Base-by-base conservation (phyloP, 306 rosid genomes). In the Calophaca sinica region DNA sequence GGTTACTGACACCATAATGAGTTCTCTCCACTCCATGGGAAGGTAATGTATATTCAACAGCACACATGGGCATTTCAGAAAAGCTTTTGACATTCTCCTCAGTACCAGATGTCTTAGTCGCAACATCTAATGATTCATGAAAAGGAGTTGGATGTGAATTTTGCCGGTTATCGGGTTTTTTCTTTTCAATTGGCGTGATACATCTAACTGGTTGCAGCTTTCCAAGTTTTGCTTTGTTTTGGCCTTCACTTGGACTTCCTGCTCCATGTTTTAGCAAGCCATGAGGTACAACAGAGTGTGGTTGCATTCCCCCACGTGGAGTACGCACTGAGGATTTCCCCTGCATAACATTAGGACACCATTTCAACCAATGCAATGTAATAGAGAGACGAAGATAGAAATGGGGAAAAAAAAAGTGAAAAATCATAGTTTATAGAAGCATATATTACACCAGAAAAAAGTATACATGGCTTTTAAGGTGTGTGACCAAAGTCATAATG, bases 241-340 rank as follows among this genome's bases (percentile, higher is more conserved):
- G 82, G 61, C 83, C 87, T 54, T 83, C 88, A 38, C 72, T 82
- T 78, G 82, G 75, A 62, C 82, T 74, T 62, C 70, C 76, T 62
- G 75, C 84, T 68, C 83, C 85, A 69, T 45, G 75, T 60, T 84
- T 93, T 74, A 89, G 90, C 79, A 82, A 67, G 84, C 88, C 84
- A 79, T 80, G 74, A 15, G 87, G 80, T 79, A 79, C 59, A 44
- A 39, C 65, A 62, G 86, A 58, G 73, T 70, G 83, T 75, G 96
- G 54, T 46, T 81, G 92, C 38, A 55, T 45, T 68, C 74, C 86
- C 53, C 91, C 90, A 3, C 84, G 85, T 4, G 91, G 97, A 36
- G 93, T 89, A 54, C 87, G 86, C 63, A 48, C 82, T 2, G 73
- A 75, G 7, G 92, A 84, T 78, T 94, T 94, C 42, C 14, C 84